Percentiles rank a stretch among this genome's conserved stretches.
Evolutionary conservation across 495 filamentous ascomycete genomes (phyloP).

Genomic region (Chaetomium cochliodes): DNA sequence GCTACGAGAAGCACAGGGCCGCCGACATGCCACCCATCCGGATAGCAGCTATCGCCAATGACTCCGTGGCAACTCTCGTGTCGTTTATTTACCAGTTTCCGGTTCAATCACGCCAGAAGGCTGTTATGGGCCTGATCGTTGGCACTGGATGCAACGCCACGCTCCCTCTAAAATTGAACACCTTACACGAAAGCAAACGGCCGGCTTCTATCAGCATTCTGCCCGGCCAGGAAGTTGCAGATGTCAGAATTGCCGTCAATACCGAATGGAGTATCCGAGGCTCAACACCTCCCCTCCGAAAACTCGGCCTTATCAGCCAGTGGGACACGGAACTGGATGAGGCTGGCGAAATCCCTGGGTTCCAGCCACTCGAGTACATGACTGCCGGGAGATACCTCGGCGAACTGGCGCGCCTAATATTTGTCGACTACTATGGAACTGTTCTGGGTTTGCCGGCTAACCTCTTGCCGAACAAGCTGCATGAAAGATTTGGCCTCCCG

Average conservation of each 20-base stretch:
- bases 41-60: slow-evolving; percentile 78
- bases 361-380: slow-evolving; percentile 88
- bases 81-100: slow-evolving; percentile 66
- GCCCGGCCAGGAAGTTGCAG: slow-evolving; percentile 55
- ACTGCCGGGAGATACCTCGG: slow-evolving; percentile 80
- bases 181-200: slow-evolving; percentile 63
- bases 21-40: slow-evolving; percentile 61
- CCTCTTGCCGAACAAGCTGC: slow-evolving; percentile 59
- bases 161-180: slow-evolving; percentile 64
- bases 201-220: slow-evolving; percentile 52
- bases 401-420: slow-evolving; percentile 72
- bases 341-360: slow-evolving; percentile 68
- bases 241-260: slow-evolving; percentile 69
- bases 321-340: slow-evolving; percentile 70
- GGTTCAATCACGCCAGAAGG: slow-evolving; percentile 40
- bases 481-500: slow-evolving; percentile 62
- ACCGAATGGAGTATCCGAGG: slow-evolving; percentile 86
- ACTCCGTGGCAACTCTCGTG: slow-evolving; percentile 75
- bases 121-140: slow-evolving; percentile 77
- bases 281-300: slow-evolving; percentile 61
- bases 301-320: slow-evolving; percentile 62
- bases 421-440: slow-evolving; percentile 63
- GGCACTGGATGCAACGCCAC: slow-evolving; percentile 85
- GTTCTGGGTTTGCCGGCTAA: slow-evolving; percentile 36
- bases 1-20: slow-evolving; percentile 57